phyloP scores from a whole-genome alignment of 2,329 filamentous ascomycete genomes.

The Talaromyces sp. region DNA sequence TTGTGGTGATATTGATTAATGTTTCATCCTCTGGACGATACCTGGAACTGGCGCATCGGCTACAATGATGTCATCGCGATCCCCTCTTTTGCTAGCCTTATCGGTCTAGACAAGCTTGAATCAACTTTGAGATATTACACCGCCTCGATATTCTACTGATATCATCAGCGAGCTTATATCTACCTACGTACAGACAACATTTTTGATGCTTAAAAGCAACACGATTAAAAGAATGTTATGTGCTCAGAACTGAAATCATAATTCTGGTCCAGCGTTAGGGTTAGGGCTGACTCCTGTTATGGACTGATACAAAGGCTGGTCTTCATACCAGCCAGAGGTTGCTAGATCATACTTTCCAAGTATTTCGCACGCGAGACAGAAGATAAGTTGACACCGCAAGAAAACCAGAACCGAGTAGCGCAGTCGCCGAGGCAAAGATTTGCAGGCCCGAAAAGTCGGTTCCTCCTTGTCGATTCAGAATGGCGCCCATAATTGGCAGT shows the following conservation, averaged over 20 bases:
- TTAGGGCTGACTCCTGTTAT: background rate
- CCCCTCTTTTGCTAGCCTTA: background rate
- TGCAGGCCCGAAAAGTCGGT: slow-evolving; percentile 27
- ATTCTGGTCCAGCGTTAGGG: background rate
- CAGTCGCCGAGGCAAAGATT: slow-evolving; percentile 23
- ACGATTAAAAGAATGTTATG: background rate
- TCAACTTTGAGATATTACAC: background rate
- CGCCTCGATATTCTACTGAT: background rate
- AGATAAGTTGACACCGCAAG: background rate
- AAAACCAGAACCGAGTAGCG: slow-evolving; percentile 17
- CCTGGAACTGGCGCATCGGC: background rate
- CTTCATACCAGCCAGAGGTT: background rate
- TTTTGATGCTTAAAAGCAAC: background rate
- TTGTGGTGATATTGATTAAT: background rate
- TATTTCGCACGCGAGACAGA: background rate
- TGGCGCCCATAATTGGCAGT: slow-evolving; percentile 30
- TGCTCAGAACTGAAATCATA: background rate
- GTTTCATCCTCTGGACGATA: background rate
- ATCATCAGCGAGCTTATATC: background rate
- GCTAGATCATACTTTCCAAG: slow-evolving; percentile 3
- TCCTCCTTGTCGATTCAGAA: slow-evolving; percentile 23
- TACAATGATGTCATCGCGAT: background rate
- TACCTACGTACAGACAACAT: background rate
- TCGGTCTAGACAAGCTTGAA: background rate
- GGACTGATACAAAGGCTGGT: background rate